These are phyloP conservation scores for Diaporthe australafricana DNA, from an alignment of 2,329 filamentous ascomycete genomes.

Conservation along the genomic window DNA sequence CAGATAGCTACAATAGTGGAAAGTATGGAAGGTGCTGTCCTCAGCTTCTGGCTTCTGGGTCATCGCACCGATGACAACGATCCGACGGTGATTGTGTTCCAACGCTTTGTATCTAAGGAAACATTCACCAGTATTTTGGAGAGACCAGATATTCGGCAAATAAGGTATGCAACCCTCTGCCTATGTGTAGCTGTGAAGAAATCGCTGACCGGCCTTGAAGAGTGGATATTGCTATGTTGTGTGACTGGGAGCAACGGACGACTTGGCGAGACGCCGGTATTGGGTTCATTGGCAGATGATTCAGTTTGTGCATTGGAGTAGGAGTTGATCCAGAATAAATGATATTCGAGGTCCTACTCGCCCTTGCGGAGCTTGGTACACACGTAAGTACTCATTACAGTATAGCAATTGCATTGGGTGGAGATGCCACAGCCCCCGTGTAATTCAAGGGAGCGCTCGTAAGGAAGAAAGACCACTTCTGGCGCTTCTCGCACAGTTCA, in stretches of 20 bases:
- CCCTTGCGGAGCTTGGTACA: no score
- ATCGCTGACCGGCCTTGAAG: no score
- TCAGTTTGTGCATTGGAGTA: no score
- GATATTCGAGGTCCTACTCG: no score
- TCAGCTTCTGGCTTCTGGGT: background rate
- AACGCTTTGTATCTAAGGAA: background rate
- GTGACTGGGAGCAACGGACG: background rate
- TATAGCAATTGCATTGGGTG: background rate
- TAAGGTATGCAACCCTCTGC: background rate
- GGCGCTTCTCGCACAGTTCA: background rate
- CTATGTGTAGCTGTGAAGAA: background rate
- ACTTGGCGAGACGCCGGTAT: background rate
- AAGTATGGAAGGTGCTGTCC: background rate
- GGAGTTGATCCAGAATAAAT: no score
- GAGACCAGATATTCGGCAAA: background rate
- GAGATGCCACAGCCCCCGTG: conserved; percentile 1
- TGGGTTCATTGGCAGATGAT: background rate
- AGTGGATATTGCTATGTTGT: no score
- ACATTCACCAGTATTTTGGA: background rate
- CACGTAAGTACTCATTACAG: no score
- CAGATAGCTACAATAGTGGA: no score
- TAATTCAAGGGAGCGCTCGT: conserved; percentile 11
- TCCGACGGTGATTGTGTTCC: background rate
- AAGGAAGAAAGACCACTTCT: conserved; percentile 5
- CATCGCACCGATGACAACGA: background rate